Evolutionary conservation across 1,139 yeast genomes (phyloP).

Genomic region (Scheffersomyces cryptocercus): DNA sequence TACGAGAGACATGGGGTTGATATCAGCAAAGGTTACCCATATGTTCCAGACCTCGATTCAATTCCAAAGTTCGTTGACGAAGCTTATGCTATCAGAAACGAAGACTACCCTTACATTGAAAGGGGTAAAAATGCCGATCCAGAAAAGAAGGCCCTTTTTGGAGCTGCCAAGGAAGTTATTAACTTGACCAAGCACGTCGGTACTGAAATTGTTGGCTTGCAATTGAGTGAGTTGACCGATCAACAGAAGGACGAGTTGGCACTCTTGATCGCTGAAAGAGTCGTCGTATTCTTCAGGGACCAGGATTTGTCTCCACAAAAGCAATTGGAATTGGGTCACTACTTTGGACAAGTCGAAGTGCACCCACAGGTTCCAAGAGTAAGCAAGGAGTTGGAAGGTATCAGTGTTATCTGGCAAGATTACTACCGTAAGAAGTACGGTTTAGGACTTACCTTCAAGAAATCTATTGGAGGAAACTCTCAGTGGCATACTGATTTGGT

Average conservation of each 20-base stretch:
- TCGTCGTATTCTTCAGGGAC: constrained; percentile 44
- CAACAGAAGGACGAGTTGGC: constrained; percentile 41
- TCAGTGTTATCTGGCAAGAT: constrained; percentile 57
- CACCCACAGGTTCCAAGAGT: constrained; percentile 41
- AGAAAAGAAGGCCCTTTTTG: constrained; percentile 19
- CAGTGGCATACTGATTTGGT: constrained; percentile 52
- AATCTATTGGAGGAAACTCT: constrained; percentile 33
- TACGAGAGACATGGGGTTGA: constrained; percentile 15
- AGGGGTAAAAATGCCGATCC: constrained; percentile 19
- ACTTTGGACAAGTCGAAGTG: constrained; percentile 46
- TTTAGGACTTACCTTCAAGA: constrained; percentile 30
- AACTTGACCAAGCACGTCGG: constrained; percentile 20
- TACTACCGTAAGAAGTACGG: constrained; percentile 25
- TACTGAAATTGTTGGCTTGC: constrained; percentile 19
- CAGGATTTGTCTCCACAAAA: constrained; percentile 45
- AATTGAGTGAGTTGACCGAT: constrained; percentile 23
- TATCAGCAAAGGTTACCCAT: constrained; percentile 17
- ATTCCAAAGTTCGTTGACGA: constrained; percentile 19
- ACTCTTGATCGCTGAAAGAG: constrained; percentile 42
- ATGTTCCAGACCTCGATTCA: constrained; percentile 9
- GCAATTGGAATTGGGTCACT: constrained; percentile 46
- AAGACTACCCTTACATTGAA: constrained; percentile 16
- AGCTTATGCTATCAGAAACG: constrained; percentile 14
- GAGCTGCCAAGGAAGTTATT: constrained; percentile 18
- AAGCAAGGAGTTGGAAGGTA: constrained; percentile 28